Evolutionary conservation across 768 basidiomycete species (phyloP).

Genomic region (Multifurca ochricompacta): DNA sequence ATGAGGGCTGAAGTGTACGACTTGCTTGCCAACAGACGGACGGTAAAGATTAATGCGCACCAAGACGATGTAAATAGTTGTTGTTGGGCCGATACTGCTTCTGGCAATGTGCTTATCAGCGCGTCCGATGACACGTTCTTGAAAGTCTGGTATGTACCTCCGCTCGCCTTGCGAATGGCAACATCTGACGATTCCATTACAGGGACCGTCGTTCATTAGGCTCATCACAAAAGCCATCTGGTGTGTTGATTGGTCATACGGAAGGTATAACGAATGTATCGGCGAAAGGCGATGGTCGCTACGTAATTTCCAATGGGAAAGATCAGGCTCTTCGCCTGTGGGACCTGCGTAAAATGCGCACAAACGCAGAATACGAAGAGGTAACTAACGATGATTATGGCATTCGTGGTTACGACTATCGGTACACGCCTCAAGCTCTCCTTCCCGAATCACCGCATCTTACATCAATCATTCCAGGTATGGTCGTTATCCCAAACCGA

Average conservation of each 20-base stretch:
- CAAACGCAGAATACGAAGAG: conserved; percentile 55
- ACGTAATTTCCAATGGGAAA: conserved; percentile 92
- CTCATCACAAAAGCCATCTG: conserved; percentile 65
- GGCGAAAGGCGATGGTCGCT: conserved; percentile 93
- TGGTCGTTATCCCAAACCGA: conserved; percentile 58
- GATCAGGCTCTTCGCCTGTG: conserved; percentile 88
- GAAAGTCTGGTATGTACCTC: conserved; percentile 75
- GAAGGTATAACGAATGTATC: conserved; percentile 94
- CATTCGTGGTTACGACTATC: conserved; percentile 65
- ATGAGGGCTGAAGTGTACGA: conserved; percentile 65
- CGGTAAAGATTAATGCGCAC: conserved; percentile 84
- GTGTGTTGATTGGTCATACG: conserved; percentile 90
- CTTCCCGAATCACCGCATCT: background rate
- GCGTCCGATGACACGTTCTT: conserved; percentile 92
- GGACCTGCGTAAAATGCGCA: conserved; percentile 92
- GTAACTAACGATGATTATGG: conserved; percentile 47
- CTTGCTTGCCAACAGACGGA: conserved; percentile 66
- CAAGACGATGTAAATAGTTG: conserved; percentile 89
- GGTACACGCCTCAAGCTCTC: conserved; percentile 44
- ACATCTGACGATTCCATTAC: background rate
- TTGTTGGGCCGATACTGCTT: conserved; percentile 90
- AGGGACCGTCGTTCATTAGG: conserved; percentile 49
- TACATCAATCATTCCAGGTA: conserved; percentile 35
- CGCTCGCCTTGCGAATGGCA: background rate
- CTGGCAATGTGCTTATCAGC: conserved; percentile 90